Evolutionary conservation across 2,329 filamentous ascomycete genomes (phyloP).

Genomic region (Geosmithia flava): DNA sequence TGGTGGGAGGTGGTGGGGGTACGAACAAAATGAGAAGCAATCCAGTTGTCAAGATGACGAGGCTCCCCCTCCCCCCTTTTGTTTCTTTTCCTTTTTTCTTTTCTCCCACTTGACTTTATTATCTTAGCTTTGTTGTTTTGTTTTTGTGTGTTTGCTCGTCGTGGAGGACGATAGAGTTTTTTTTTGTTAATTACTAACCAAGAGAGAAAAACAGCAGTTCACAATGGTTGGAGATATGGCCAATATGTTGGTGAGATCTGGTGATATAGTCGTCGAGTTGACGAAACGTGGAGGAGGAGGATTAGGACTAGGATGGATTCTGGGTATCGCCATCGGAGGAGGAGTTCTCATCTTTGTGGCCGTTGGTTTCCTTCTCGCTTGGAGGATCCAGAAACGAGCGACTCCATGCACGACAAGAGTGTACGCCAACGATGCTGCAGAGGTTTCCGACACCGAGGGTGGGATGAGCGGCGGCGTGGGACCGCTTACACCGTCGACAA

Average conservation of each 20-base stretch:
- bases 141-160: not conserved
- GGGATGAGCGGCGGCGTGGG: not conserved
- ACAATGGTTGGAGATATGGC: not conserved
- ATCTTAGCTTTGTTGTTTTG: not conserved
- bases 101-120: not conserved
- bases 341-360: conserved; percentile 29
- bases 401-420: conserved; percentile 10
- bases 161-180: not conserved
- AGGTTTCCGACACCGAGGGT: not conserved
- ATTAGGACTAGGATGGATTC: conserved; percentile 22
- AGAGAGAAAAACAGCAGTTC: not conserved
- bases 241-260: not conserved
- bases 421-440: conserved; percentile 13
- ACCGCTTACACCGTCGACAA: not conserved
- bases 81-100: not conserved
- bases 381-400: conserved; percentile 15
- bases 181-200: not conserved
- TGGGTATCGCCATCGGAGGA: conserved; percentile 35
- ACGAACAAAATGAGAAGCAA: conserved; percentile 1
- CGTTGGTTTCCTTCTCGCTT: conserved; percentile 29
- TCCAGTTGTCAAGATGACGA: not conserved
- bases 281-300: conserved; percentile 2
- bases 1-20: not conserved
- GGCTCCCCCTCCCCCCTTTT: not conserved
- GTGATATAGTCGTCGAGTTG: not conserved